These are phyloP conservation scores for Microdochium nivale DNA, from an alignment of 2,329 filamentous ascomycete species.

Conservation along the genomic window DNA sequence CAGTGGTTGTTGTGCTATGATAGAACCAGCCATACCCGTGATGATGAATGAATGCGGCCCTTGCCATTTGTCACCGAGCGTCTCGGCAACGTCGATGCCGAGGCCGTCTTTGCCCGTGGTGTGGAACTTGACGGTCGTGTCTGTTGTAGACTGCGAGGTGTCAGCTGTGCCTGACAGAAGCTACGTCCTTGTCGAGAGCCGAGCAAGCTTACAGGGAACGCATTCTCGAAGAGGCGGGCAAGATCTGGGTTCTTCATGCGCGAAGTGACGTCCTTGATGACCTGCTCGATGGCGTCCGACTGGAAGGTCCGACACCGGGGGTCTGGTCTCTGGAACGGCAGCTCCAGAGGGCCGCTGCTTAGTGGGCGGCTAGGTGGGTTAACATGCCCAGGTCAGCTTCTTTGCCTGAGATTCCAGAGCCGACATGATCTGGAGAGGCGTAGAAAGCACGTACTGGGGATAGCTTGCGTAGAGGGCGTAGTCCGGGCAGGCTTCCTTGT, in stretches of 20 bases:
- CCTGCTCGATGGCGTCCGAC: constrained; percentile 77
- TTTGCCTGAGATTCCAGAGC: not conserved
- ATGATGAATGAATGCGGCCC: constrained; percentile 89
- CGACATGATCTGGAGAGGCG: not conserved
- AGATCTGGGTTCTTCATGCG: constrained; percentile 80
- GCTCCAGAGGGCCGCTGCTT: constrained; percentile 66
- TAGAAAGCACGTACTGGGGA: constrained; percentile 39
- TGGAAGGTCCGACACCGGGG: constrained; percentile 80
- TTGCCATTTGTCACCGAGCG: constrained; percentile 46
- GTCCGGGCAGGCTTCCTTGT: constrained; percentile 49
- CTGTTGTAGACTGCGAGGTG: constrained; percentile 58
- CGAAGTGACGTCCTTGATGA: constrained; percentile 74
- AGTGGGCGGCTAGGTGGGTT: constrained; percentile 55
- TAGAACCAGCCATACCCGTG: too few relatives aligned
- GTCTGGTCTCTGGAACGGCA: constrained; percentile 82
- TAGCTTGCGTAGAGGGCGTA: constrained; percentile 52
- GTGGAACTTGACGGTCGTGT: constrained; percentile 86
- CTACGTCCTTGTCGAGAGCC: too few relatives aligned
- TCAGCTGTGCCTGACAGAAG: not conserved
- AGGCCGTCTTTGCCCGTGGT: constrained; percentile 44
- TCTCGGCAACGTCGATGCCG: constrained; percentile 18
- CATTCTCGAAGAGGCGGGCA: constrained; percentile 87
- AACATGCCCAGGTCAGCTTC: not conserved
- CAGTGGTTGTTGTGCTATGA: too few relatives aligned
- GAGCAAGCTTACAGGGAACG: constrained; percentile 53